phyloP scores from a whole-genome alignment of 345 rosid species.

The Gossypium stocksii region DNA sequence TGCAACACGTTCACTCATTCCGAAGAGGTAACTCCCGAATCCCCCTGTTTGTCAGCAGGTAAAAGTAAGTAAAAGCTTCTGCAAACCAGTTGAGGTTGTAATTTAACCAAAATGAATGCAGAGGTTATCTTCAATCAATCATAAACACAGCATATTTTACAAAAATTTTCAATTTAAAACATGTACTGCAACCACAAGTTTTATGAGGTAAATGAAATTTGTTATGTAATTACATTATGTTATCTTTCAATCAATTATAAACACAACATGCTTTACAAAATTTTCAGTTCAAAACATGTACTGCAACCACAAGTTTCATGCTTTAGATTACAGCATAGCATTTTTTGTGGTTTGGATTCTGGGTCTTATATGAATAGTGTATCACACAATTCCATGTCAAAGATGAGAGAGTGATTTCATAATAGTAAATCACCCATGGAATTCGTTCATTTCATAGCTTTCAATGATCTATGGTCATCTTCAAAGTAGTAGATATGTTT shows the following conservation, averaged over 20 bases:
- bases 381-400: background rate
- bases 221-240: background rate
- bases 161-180: background rate
- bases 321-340: too few species aligned
- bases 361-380: background rate
- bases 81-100: background rate
- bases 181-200: too few species aligned
- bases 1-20: conserved; percentile 61
- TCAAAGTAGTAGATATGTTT: too few species aligned
- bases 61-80: background rate
- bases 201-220: too few species aligned
- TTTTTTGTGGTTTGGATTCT: too few species aligned
- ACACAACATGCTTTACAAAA: background rate
- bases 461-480: too few species aligned
- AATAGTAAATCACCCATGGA: background rate
- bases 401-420: background rate
- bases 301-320: too few species aligned
- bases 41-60: conserved; percentile 41
- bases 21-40: conserved; percentile 69
- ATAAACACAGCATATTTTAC: background rate
- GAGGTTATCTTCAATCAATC: background rate
- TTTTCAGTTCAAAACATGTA: background rate
- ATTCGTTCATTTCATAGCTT: background rate
- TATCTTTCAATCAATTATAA: background rate
- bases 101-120: background rate